Evolutionary conservation across 257 asterid species (phyloP).

Genomic region (Lavandula angustifolia): DNA sequence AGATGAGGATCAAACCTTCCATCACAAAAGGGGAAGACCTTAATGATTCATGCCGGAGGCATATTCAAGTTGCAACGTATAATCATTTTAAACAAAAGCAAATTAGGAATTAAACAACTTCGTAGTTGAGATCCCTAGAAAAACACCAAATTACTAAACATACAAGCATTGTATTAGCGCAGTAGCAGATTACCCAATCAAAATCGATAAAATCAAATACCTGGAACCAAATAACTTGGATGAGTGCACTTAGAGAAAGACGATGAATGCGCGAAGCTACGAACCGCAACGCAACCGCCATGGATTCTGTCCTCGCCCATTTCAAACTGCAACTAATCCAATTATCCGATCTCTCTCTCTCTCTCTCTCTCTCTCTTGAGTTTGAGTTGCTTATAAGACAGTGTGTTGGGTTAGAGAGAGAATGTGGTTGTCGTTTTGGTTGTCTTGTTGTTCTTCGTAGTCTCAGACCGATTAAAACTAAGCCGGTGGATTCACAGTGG

Average conservation of each 20-base stretch:
- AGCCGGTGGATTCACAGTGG: constrained; percentile 10
- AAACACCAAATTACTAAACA: not conserved
- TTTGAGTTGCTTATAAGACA: constrained; percentile 23
- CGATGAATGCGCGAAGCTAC: constrained; percentile 35
- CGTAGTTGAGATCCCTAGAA: not conserved
- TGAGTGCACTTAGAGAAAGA: constrained; percentile 39
- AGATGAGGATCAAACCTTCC: too few relatives aligned
- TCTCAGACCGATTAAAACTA: constrained; percentile 33
- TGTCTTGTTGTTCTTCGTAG: constrained; percentile 27
- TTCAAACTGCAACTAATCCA: constrained; percentile 1
- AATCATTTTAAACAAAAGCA: not conserved
- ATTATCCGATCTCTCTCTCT: not conserved
- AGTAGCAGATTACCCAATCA: not conserved
- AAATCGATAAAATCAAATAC: constrained; percentile 18
- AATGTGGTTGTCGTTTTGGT: constrained; percentile 27
- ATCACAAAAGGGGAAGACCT: too few relatives aligned
- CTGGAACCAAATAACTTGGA: constrained; percentile 37
- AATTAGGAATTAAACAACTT: too few relatives aligned
- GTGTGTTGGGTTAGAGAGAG: constrained; percentile 14
- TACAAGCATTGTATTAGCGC: not conserved
- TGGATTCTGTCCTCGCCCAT: constrained; percentile 43
- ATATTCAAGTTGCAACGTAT: not conserved
- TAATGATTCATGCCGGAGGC: too few relatives aligned
- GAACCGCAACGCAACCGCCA: constrained; percentile 45
- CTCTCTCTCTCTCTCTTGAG: constrained; percentile 11